Evolutionary conservation across 2,329 filamentous ascomycete species (phyloP), one percentile per base, ranked within the genome.

Genomic region (Penicillium sp.): DNA sequence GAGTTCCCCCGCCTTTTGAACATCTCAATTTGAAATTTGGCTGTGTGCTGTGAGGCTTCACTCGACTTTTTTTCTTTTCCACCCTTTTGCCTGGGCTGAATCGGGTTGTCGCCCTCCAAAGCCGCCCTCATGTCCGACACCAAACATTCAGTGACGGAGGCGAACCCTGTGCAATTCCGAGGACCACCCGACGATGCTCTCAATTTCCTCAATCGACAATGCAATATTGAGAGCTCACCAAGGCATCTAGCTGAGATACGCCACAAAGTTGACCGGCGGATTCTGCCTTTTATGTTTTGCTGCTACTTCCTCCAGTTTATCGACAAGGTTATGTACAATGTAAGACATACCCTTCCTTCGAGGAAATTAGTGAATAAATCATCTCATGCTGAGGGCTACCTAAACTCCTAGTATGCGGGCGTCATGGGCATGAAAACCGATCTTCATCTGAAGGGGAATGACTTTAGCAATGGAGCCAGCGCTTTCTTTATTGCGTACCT

Each of bases 381-480:
- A 20, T 41, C 1, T 7, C 39, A 20, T 11, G 39, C n/a, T 41
- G n/a, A 41, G 6, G 0, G 5, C n/a, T 41, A 3, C 22, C 22
- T 22, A 22, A 22, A 11, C n/a, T 11, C 5, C 39, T 20, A 41
- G 39, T 88, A 88, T 67, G 85, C 84, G 12, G 83, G 82, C 55
- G 84, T 88, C 43, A 89, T 88, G 86, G 85, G 85, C 4, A 71
- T 89, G 7, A 76, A 72, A 31, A 73, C 79, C 59, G 84, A 87
- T 51, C 78, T 86, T 2, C 74, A 80, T 1, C 76, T 88, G 12
- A 69, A 71, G 15, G 82, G 82, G 35, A 86, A 87, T 62, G 79
- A 88, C 34, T 88, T 87, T 69, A 83, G 82, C 59, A 85, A 86
- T 67, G 73, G 83, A 14, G 84, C 84, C 1, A 86, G 84, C 0